These are phyloP conservation scores for Aspergillus fumigatus DNA, from an alignment of 2,329 filamentous ascomycete genomes.

Conservation along the genomic window DNA sequence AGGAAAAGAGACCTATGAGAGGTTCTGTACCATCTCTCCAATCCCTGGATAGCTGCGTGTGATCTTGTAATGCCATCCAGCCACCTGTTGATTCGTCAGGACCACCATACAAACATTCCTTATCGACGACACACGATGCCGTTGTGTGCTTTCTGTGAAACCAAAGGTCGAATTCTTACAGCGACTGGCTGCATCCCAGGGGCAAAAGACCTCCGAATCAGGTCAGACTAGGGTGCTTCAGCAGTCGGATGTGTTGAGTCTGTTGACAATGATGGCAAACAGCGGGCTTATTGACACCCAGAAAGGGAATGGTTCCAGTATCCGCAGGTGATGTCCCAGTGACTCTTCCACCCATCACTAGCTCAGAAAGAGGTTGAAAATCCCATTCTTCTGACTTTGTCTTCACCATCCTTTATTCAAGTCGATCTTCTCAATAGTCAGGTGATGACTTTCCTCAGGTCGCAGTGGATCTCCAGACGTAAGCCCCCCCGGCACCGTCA, in stretches of 20 bases:
- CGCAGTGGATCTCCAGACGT: slow-evolving; percentile 3
- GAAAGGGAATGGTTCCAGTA: slow-evolving; percentile 13
- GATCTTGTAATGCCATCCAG: neutral
- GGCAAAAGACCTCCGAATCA: neutral
- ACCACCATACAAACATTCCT: neutral
- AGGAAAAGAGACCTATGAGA: neutral
- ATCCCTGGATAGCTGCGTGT: neutral
- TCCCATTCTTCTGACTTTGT: slow-evolving; percentile 1
- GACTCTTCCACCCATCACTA: neutral
- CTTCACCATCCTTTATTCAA: slow-evolving; percentile 10
- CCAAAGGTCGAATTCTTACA: neutral
- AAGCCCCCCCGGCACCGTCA: slow-evolving; percentile 1
- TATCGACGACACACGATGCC: neutral
- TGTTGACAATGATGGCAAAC: neutral
- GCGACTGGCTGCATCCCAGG: neutral
- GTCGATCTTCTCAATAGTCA: slow-evolving; percentile 11
- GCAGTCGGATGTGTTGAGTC: neutral
- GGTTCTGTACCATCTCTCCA: neutral
- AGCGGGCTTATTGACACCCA: slow-evolving; percentile 23
- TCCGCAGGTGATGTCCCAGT: neutral
- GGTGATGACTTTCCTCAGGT: slow-evolving; percentile 2
- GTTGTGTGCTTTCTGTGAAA: neutral
- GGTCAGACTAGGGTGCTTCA: neutral
- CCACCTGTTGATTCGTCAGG: neutral
- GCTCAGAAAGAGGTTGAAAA: slow-evolving; percentile 1